phyloP scores from a whole-genome alignment of 352 stramenopile species.

The Aphanomyces invadans region DNA sequence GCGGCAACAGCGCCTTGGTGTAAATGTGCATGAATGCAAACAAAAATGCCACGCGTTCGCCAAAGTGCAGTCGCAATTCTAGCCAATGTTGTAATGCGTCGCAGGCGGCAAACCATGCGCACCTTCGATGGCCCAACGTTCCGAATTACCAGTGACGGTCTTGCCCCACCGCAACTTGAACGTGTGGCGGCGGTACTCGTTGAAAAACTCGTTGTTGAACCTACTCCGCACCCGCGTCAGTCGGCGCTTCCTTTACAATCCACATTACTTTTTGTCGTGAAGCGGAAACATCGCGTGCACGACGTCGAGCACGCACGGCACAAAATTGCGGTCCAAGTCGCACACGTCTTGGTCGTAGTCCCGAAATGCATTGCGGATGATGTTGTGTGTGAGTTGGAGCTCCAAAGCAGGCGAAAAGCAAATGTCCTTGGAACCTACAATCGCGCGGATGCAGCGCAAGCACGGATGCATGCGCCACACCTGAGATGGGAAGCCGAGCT shows the following conservation, averaged over 20 bases:
- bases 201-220: slow-evolving; percentile 84
- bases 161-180: slow-evolving; percentile 66
- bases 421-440: slow-evolving; percentile 51
- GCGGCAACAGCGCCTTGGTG: slow-evolving; percentile 74
- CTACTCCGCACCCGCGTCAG: slow-evolving; percentile 32
- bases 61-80: slow-evolving; percentile 80
- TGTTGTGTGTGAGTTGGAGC: slow-evolving; percentile 83
- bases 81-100: not conserved
- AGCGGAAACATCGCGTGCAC: slow-evolving; percentile 76
- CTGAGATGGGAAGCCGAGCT: slow-evolving; percentile 39
- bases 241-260: too few species aligned
- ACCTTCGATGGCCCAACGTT: slow-evolving; percentile 75
- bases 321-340: slow-evolving; percentile 76
- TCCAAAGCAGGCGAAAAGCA: slow-evolving; percentile 81
- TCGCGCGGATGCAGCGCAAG: not conserved
- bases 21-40: slow-evolving; percentile 89
- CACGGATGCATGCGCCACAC: not conserved
- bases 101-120: not conserved
- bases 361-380: slow-evolving; percentile 80
- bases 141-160: slow-evolving; percentile 60
- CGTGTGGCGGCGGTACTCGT: slow-evolving; percentile 73
- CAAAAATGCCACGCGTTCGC: slow-evolving; percentile 80
- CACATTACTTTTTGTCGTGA: slow-evolving; percentile 45
- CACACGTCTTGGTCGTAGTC: slow-evolving; percentile 86
- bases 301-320: slow-evolving; percentile 64